Evolutionary conservation across 495 filamentous ascomycete genomes (phyloP).

Genomic region (Paragyromitra xinjiangensis): DNA sequence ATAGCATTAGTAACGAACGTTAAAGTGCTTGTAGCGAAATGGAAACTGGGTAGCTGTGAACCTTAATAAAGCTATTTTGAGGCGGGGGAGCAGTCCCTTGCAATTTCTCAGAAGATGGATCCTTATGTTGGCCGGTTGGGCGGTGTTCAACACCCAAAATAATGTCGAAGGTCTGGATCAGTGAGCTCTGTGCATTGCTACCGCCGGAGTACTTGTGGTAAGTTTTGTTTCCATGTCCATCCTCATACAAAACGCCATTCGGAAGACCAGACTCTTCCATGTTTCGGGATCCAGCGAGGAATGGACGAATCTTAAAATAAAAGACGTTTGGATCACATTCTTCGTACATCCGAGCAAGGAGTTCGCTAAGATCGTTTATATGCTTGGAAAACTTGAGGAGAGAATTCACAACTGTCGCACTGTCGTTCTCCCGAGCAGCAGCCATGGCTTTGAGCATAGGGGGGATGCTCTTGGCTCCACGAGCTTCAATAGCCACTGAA

Average conservation of each 20-base stretch:
- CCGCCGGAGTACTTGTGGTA: slow-evolving; percentile 87
- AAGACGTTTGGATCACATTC: slow-evolving; percentile 92
- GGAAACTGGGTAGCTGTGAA: slow-evolving; percentile 11
- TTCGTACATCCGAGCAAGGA: slow-evolving; percentile 88
- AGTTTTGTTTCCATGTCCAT: slow-evolving; percentile 69
- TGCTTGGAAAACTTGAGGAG: slow-evolving; percentile 82
- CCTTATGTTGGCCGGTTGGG: slow-evolving; percentile 78
- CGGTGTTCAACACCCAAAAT: slow-evolving; percentile 90
- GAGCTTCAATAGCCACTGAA: slow-evolving; percentile 93
- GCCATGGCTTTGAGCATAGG: slow-evolving; percentile 86
- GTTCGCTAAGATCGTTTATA: slow-evolving; percentile 78
- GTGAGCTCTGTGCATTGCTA: slow-evolving; percentile 92
- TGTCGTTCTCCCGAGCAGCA: slow-evolving; percentile 78
- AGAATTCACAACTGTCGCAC: slow-evolving; percentile 73
- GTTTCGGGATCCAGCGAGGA: slow-evolving; percentile 94
- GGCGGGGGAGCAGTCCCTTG: slow-evolving; percentile 67
- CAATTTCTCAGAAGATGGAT: slow-evolving; percentile 61
- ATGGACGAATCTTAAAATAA: slow-evolving; percentile 91
- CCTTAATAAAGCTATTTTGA: slow-evolving; percentile 85
- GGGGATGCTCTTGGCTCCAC: slow-evolving; percentile 85
- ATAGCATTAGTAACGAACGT: slow-evolving; percentile 30
- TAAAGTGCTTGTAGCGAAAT: neutral
- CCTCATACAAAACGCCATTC: slow-evolving; percentile 84
- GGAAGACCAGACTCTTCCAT: slow-evolving; percentile 94
- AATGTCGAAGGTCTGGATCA: slow-evolving; percentile 95